Conservation (phyloP, 306 rosid genomes). For the Prinsepia uniflora region DNA sequence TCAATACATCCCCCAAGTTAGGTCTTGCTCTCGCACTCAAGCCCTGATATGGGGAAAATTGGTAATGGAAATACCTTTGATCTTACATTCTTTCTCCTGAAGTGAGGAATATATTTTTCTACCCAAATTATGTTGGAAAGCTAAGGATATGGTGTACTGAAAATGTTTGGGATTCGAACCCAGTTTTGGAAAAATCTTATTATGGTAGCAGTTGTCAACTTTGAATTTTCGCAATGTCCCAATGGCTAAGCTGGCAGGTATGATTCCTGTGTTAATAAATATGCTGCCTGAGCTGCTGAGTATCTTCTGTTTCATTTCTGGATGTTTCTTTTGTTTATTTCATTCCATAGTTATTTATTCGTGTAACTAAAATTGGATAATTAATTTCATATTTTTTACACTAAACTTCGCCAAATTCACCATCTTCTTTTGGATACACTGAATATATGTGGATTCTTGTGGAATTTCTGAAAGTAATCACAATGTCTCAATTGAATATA, state of each 20-base stretch:
- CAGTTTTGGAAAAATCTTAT: constrained; percentile 42
- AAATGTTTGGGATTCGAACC: constrained; percentile 43
- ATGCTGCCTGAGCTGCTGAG: neutral
- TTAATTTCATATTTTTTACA: too few relatives aligned
- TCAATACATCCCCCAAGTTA: constrained; percentile 54
- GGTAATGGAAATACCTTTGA: constrained; percentile 16
- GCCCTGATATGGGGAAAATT: constrained; percentile 48
- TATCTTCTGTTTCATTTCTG: neutral
- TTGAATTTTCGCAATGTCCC: constrained; percentile 5
- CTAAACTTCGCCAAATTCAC: too few relatives aligned
- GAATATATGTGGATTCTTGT: too few relatives aligned
- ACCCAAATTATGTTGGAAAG: constrained; percentile 36
- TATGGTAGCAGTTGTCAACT: constrained; percentile 8
- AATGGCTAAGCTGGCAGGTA: neutral
- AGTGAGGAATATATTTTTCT: constrained; percentile 27
- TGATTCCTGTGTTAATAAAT: neutral
- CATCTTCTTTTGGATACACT: too few relatives aligned
- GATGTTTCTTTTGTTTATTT: neutral
- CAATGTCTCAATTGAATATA: too few relatives aligned
- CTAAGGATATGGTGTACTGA: constrained; percentile 25
- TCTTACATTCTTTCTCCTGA: constrained; percentile 18
- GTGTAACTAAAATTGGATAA: neutral
- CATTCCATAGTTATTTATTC: neutral
- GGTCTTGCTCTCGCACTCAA: constrained; percentile 84
- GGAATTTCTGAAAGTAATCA: too few relatives aligned